Percentiles rank a stretch among this genome's conserved stretches.
These are phyloP conservation scores for Aspergillus pseudoviridinutans DNA, from an alignment of 2,329 filamentous ascomycete genomes.

Conservation along the genomic window DNA sequence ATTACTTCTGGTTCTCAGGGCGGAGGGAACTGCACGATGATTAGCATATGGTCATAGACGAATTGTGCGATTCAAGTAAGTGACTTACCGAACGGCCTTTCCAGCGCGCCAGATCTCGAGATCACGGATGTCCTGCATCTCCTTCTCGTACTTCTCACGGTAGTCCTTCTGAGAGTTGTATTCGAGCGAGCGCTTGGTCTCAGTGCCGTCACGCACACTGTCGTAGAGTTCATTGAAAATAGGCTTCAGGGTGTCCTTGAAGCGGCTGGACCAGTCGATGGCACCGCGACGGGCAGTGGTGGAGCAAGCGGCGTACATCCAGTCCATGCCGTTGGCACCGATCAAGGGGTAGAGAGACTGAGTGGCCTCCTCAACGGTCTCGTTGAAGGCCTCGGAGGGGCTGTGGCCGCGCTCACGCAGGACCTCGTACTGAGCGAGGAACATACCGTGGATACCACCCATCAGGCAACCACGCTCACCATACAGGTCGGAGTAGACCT, in stretches of 20 bases:
- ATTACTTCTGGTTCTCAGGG: conserved; percentile 80
- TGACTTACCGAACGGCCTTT: conserved; percentile 81
- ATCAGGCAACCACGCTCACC: conserved; percentile 99
- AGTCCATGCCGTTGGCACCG: conserved; percentile 97
- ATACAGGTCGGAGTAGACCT: conserved; percentile 99
- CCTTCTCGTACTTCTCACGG: conserved; percentile 93
- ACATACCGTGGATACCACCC: conserved; percentile 99
- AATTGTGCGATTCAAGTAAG: neutral
- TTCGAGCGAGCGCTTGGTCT: conserved; percentile 94
- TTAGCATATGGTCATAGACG: conserved; percentile 3
- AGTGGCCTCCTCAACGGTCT: conserved; percentile 99
- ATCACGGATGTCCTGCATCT: conserved; percentile 97
- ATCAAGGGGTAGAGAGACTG: conserved; percentile 98
- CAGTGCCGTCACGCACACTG: conserved; percentile 81
- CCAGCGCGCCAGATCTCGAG: conserved; percentile 99
- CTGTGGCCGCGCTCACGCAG: conserved; percentile 97
- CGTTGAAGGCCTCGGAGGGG: conserved; percentile 99
- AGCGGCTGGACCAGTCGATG: conserved; percentile 95
- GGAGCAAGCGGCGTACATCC: conserved; percentile 99
- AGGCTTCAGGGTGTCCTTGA: conserved; percentile 98
- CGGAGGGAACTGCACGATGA: conserved; percentile 62
- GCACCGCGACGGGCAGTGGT: conserved; percentile 97
- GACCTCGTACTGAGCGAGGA: conserved; percentile 99
- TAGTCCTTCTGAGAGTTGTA: conserved; percentile 97
- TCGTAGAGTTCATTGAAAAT: conserved; percentile 98